These are phyloP conservation scores for Picea abies DNA, from an alignment of 83 land plant genomes.

Conservation along the genomic window DNA sequence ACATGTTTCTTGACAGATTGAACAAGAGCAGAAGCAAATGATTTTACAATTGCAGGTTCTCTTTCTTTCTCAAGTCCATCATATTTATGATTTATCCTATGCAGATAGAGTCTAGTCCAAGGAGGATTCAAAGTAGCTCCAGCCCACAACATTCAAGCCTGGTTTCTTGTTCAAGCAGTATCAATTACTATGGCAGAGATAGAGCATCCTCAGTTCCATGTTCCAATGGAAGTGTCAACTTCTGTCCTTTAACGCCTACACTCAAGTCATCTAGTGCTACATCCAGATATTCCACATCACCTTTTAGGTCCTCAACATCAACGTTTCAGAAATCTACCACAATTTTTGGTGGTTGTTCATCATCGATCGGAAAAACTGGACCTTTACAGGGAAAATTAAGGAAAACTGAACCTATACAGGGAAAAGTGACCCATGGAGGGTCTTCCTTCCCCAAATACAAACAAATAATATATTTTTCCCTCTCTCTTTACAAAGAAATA, in stretches of 20 bases:
- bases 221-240: conserved; percentile 7
- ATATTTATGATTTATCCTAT: background rate
- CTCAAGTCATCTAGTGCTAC: conserved; percentile 10
- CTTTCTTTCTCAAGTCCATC: background rate
- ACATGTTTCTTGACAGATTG: too few relatives aligned
- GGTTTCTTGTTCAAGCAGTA: conserved; percentile 5
- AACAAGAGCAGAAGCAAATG: too few relatives aligned
- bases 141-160: conserved; percentile 8
- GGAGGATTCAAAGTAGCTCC: background rate
- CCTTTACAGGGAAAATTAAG: too few relatives aligned
- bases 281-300: background rate
- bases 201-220: conserved; percentile 5
- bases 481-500: too few relatives aligned
- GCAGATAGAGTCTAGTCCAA: too few relatives aligned
- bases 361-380: too few relatives aligned
- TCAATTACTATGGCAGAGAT: conserved; percentile 1
- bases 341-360: background rate
- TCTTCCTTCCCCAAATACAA: too few relatives aligned
- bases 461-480: too few relatives aligned
- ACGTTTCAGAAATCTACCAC: background rate
- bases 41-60: too few relatives aligned
- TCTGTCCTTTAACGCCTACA: background rate
- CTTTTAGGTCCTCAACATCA: background rate
- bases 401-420: too few relatives aligned
- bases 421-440: too few relatives aligned